phyloP scores from a whole-genome alignment of 2,329 filamentous ascomycete species.

The Phialophora macrospora region DNA sequence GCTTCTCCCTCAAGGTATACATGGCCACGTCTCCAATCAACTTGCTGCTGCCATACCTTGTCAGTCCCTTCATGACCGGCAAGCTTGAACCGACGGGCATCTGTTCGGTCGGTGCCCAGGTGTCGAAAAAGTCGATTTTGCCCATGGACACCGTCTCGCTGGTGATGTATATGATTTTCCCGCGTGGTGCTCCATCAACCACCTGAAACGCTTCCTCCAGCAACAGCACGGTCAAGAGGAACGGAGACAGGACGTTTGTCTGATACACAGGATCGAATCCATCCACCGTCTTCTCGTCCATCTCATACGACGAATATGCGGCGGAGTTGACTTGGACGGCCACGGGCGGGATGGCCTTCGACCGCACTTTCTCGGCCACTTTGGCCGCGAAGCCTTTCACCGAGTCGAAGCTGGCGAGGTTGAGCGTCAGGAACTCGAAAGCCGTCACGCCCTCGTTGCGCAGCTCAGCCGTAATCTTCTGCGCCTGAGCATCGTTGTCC shows the following conservation, averaged over 20 bases:
- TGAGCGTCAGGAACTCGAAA: constrained; percentile 13
- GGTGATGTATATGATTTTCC: constrained; percentile 12
- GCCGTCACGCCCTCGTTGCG: constrained; percentile 6
- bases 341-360: constrained; percentile 2
- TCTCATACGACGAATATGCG: constrained; percentile 13
- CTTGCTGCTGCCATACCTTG: constrained; percentile 19
- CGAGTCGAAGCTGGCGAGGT: constrained; percentile 9
- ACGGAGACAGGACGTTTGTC: constrained; percentile 15
- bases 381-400: constrained; percentile 15
- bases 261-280: constrained; percentile 14
- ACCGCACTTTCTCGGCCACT: constrained; percentile 12
- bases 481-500: constrained; percentile 10
- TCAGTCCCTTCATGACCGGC: constrained; percentile 12
- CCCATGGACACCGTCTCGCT: constrained; percentile 10
- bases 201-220: constrained; percentile 7
- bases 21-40: constrained; percentile 12
- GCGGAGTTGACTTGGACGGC: constrained; percentile 15
- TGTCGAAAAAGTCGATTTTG: constrained; percentile 13
- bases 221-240: constrained; percentile 17
- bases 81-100: constrained; percentile 4
- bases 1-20: constrained; percentile 20
- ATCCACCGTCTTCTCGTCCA: constrained; percentile 11
- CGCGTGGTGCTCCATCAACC: neutral
- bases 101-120: constrained; percentile 19
- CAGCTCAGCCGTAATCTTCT: constrained; percentile 15